phyloP scores from a whole-genome alignment of 306 rosid species.

The Ormosia emarginata region DNA sequence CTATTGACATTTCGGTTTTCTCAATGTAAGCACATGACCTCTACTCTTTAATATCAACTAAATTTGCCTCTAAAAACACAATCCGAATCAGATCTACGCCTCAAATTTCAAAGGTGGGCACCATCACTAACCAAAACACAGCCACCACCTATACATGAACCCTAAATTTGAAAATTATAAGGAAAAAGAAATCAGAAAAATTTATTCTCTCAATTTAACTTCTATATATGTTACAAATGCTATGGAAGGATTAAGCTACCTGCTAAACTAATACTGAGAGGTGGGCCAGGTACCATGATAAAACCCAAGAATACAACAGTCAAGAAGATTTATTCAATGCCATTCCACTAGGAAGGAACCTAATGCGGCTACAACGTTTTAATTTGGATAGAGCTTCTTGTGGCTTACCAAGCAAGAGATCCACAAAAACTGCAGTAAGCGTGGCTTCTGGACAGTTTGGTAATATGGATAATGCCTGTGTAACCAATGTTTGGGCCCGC shows the following conservation, averaged over 20 bases:
- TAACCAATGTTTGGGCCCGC: constrained; percentile 57
- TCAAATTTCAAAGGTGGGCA: constrained; percentile 77
- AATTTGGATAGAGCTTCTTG: constrained; percentile 78
- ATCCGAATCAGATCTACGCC: constrained; percentile 76
- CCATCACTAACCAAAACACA: constrained; percentile 84
- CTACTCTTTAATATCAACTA: constrained; percentile 55
- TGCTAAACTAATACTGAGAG: constrained; percentile 56
- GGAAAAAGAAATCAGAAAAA: constrained; percentile 42
- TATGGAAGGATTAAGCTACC: constrained; percentile 71
- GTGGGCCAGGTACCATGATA: constrained; percentile 41
- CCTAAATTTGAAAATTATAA: constrained; percentile 57
- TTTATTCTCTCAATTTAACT: constrained; percentile 88
- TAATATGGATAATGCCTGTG: constrained; percentile 63
- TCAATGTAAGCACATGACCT: constrained; percentile 51
- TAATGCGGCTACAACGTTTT: constrained; percentile 71
- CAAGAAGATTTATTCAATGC: constrained; percentile 66
- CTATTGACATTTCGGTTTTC: constrained; percentile 44
- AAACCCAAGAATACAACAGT: constrained; percentile 60
- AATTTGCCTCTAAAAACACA: constrained; percentile 64
- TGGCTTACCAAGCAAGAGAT: constrained; percentile 71
- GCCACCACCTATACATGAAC: constrained; percentile 73
- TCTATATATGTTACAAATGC: constrained; percentile 91
- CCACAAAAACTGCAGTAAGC: constrained; percentile 79
- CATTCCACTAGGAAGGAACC: constrained; percentile 64
- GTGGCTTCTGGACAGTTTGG: constrained; percentile 80